Evolutionary conservation across 768 basidiomycete genomes (phyloP), one percentile per base, ranked within the genome.

Genomic region (Phylloporus sp.): DNA sequence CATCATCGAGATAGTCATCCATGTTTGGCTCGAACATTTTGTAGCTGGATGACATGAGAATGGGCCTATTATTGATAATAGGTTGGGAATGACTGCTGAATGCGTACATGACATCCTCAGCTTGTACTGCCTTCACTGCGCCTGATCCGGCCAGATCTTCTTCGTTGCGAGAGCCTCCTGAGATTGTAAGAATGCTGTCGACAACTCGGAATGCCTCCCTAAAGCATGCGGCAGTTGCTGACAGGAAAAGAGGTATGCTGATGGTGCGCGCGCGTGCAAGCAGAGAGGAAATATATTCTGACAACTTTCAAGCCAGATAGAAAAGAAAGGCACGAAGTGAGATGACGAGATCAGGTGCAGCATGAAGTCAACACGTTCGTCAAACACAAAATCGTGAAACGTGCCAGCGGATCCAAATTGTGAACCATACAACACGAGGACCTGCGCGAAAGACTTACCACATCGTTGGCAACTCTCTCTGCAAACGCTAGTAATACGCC

Each of bases 1-100:
- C 95, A 63, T 97, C 93, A 53, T 93, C 88, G 3, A 98, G 84
- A 61, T 98, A 98, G 62, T 97, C 95, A 64, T 97, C 95, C 91
- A 98, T 97, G 66, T 95, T 89, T 10, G 80, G 75, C 68, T 98
- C 95, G 59, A 97, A 98, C 92, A 97, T 97, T 41, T 79, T 81
- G 67, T 91, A 95, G 12, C 93, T 95, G 59, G 22, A n/a, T 24
- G 18, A 16, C 13, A 39, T 57, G n/a, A 55, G 42, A 13, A 24
- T 5, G 41, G 47, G 9, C 11, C 20, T 27, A 48, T 34, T 10
- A 8, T 38, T 11, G 12, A 39, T 13, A 39, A 10, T n/a, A 5
- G 44, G 15, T 27, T 9, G n/a, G n/a, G n/a, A n/a, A n/a, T n/a
- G n/a, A n/a, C n/a, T n/a, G 38, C 42, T 36, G 31, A 23, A 53